Evolutionary conservation across 2,329 filamentous ascomycete species (phyloP).

Genomic region (Cercospora sp.): DNA sequence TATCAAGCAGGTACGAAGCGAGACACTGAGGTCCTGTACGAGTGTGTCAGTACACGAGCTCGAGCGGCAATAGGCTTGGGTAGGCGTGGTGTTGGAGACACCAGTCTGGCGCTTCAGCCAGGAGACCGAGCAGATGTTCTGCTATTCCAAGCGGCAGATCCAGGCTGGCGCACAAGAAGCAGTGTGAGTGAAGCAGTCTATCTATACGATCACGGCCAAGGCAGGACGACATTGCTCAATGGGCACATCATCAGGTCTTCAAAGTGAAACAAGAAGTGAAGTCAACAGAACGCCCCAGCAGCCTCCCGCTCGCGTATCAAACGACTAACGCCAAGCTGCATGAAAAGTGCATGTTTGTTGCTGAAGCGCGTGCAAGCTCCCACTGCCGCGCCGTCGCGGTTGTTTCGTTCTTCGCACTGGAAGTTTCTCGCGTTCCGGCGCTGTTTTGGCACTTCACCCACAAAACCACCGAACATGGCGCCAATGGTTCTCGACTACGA

Average conservation of each 20-base stretch:
- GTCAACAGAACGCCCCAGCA: not conserved
- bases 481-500: constrained; percentile 25
- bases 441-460: not conserved
- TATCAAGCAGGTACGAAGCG: constrained; percentile 65
- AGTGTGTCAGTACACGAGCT: constrained; percentile 42
- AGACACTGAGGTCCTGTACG: constrained; percentile 61
- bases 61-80: constrained; percentile 37
- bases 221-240: constrained; percentile 19
- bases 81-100: constrained; percentile 20
- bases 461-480: constrained; percentile 11
- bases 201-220: constrained; percentile 41
- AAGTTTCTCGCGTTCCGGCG: not conserved
- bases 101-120: constrained; percentile 35
- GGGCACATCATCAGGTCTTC: not conserved
- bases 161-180: constrained; percentile 45
- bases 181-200: constrained; percentile 49
- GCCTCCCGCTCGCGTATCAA: not conserved
- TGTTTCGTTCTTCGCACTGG: constrained; percentile 2
- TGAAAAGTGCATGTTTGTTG: constrained; percentile 19
- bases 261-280: not conserved
- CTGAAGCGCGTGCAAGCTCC: constrained; percentile 5
- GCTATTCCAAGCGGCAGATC: constrained; percentile 41
- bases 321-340: constrained; percentile 19
- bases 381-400: constrained; percentile 1
- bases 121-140: constrained; percentile 48